Evolutionary conservation across 768 basidiomycete species (phyloP).

Genomic region (Boletus tomentosulus): DNA sequence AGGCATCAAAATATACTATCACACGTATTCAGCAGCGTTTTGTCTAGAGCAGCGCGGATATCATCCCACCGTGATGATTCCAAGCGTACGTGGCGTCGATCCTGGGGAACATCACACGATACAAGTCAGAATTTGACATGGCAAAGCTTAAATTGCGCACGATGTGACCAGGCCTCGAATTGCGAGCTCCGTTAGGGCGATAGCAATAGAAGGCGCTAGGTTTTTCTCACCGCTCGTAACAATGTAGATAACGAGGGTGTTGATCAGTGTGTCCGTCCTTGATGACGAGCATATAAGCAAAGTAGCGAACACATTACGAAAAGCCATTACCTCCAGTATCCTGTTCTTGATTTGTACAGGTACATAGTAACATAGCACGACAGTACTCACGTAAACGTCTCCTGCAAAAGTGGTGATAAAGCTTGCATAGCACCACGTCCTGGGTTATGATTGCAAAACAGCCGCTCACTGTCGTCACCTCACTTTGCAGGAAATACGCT

Average conservation of each 20-base stretch:
- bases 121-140: neutral
- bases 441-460: no score
- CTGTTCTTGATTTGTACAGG: constrained; percentile 47
- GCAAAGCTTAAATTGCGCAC: constrained; percentile 25
- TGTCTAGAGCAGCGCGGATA: no score
- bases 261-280: constrained; percentile 51
- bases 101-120: constrained; percentile 26
- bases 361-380: constrained; percentile 48
- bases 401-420: constrained; percentile 48
- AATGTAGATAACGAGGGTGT: constrained; percentile 45
- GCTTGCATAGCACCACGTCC: constrained; percentile 48
- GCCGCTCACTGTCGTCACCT: no score
- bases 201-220: constrained; percentile 9
- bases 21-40: neutral
- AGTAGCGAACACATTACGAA: neutral
- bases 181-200: constrained; percentile 12
- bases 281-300: neutral
- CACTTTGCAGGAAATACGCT: no score
- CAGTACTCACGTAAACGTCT: constrained; percentile 51
- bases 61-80: constrained; percentile 36
- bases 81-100: constrained; percentile 43
- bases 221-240: constrained; percentile 50
- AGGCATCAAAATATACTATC: constrained; percentile 47
- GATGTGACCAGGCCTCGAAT: constrained; percentile 37
- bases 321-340: constrained; percentile 40